Evolutionary conservation across 441 rosid species (phyloP).

Genomic region (Gossypium davidsonii): DNA sequence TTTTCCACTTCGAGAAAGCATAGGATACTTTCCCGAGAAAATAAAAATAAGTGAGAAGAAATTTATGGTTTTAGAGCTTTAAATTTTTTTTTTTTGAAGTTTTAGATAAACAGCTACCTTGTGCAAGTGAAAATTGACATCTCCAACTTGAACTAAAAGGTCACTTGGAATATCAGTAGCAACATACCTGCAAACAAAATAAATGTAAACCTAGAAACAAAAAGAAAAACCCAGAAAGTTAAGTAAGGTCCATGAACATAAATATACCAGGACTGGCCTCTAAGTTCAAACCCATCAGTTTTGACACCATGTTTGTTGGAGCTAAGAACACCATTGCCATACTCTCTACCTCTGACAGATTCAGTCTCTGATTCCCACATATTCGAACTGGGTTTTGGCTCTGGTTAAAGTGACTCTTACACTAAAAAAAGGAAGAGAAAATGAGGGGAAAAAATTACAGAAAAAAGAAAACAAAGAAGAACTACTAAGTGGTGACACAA

Average conservation of each 20-base stretch:
- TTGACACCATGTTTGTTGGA: constrained; percentile 60
- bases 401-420: too few species aligned
- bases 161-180: constrained; percentile 90
- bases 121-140: constrained; percentile 72
- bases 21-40: constrained; percentile 51
- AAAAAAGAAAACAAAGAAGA: background rate
- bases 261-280: constrained; percentile 69
- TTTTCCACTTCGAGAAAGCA: constrained; percentile 88
- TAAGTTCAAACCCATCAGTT: constrained; percentile 81
- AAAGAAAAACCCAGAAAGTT: background rate
- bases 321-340: constrained; percentile 66
- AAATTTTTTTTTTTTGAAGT: background rate
- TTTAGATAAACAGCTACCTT: constrained; percentile 43
- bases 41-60: constrained; percentile 13
- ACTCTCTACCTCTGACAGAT: constrained; percentile 56
- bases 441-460: constrained; percentile 3
- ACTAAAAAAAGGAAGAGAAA: constrained; percentile 9
- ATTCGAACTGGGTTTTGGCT: constrained; percentile 15
- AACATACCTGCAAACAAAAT: constrained; percentile 52
- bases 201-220: background rate
- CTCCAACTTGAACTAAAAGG: constrained; percentile 65
- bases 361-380: constrained; percentile 96
- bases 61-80: background rate
- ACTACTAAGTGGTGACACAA: constrained; percentile 11
- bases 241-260: constrained; percentile 18